phyloP scores from a whole-genome alignment of 2,329 filamentous ascomycete genomes.

The Colletotrichum horii region DNA sequence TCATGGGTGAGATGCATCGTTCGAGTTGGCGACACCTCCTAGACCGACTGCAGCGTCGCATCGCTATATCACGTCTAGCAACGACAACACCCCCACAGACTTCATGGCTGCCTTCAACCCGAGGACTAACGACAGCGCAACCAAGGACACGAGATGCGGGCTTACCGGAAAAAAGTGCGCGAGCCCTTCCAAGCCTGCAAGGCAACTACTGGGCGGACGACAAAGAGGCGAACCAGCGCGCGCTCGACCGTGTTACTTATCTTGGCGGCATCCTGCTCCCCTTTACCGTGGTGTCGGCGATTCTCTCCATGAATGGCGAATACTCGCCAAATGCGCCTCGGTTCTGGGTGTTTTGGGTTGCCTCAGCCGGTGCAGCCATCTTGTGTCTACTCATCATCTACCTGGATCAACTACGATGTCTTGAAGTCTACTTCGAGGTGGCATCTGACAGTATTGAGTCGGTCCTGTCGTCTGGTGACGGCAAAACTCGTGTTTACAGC shows the following conservation, averaged over 20 bases:
- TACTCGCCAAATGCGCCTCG: slow-evolving; percentile 44
- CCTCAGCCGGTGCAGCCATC: slow-evolving; percentile 41
- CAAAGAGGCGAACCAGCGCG: slow-evolving; percentile 39
- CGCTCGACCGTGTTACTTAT: slow-evolving; percentile 53
- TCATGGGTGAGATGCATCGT: neutral
- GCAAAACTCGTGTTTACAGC: neutral
- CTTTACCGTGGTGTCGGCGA: slow-evolving; percentile 50
- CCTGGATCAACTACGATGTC: slow-evolving; percentile 50
- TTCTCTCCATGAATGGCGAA: slow-evolving; percentile 51
- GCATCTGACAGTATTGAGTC: slow-evolving; percentile 29
- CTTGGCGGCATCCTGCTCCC: slow-evolving; percentile 55
- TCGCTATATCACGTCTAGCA: slow-evolving; percentile 17
- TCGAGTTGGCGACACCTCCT: slow-evolving; percentile 37
- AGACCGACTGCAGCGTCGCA: slow-evolving; percentile 30
- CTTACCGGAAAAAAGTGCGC: neutral
- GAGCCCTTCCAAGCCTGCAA: neutral
- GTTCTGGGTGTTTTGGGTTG: slow-evolving; percentile 57
- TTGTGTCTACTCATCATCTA: slow-evolving; percentile 50
- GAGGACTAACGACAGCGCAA: slow-evolving; percentile 1
- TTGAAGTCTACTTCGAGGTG: slow-evolving; percentile 53
- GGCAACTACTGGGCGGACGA: neutral
- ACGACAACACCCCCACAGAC: slow-evolving; percentile 24
- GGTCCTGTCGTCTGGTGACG: neutral
- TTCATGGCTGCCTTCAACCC: slow-evolving; percentile 18
- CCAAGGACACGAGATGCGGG: neutral